A percentile compares a stretch with the other conserved stretches of the same genome.
phyloP scores from a whole-genome alignment of 306 rosid genomes.

The Chamaecrista fasciculata region DNA sequence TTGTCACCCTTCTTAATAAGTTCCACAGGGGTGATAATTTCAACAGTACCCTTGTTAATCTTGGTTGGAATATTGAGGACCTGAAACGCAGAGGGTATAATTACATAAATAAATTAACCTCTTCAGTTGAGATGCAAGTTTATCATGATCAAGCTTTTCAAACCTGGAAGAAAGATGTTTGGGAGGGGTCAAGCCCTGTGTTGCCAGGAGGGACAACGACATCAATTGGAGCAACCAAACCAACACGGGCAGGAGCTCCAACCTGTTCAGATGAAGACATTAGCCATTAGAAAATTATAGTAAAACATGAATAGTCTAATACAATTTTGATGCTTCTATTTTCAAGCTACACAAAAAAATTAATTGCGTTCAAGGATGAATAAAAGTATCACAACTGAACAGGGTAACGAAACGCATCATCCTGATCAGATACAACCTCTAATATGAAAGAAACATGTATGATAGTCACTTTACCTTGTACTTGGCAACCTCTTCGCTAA shows the following conservation, averaged over 20 bases:
- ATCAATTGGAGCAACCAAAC: slow-evolving; percentile 93
- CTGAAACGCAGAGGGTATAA: slow-evolving; percentile 30
- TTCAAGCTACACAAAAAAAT: no score
- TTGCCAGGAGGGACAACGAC: slow-evolving; percentile 92
- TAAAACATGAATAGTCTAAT: background rate
- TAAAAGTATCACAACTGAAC: background rate
- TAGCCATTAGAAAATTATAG: background rate
- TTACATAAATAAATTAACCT: no score
- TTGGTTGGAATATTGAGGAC: slow-evolving; percentile 85
- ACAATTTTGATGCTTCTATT: background rate
- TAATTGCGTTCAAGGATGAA: background rate
- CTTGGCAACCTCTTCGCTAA: slow-evolving; percentile 88
- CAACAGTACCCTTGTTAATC: slow-evolving; percentile 95
- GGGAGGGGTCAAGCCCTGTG: slow-evolving; percentile 95
- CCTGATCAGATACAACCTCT: background rate
- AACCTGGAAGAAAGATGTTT: slow-evolving; percentile 97
- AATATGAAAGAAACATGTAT: background rate
- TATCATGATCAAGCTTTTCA: background rate
- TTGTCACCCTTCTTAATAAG: slow-evolving; percentile 92
- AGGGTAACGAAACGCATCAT: background rate
- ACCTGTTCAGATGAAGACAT: slow-evolving; percentile 39
- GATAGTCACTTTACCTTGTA: slow-evolving; percentile 56
- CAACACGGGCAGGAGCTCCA: slow-evolving; percentile 99
- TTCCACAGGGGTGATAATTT: slow-evolving; percentile 94
- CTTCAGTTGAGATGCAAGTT: no score